Evolutionary conservation across 1,139 yeast species (phyloP).

Genomic region (Hanseniaspora gamundiae): DNA sequence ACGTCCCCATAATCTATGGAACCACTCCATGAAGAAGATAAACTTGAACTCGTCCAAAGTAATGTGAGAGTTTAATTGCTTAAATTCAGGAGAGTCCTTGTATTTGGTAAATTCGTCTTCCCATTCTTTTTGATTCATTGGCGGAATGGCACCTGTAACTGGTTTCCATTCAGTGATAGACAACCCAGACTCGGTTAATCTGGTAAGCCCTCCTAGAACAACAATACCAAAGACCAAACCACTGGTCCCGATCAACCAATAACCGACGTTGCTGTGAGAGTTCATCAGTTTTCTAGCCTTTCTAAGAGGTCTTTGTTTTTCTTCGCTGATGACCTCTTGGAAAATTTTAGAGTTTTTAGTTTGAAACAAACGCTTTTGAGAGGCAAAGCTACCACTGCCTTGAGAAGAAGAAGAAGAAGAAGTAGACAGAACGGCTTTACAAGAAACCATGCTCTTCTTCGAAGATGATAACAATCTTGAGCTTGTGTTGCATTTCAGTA

Average conservation of each 20-base stretch:
- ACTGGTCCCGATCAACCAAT: conserved; percentile 86
- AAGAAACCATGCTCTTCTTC: neutral
- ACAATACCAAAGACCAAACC: conserved; percentile 90
- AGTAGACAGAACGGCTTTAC: too few species aligned
- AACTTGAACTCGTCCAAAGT: conserved; percentile 89
- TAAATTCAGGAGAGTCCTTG: conserved; percentile 80
- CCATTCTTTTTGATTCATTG: conserved; percentile 73
- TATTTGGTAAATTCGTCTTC: conserved; percentile 71
- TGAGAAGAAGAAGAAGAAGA: too few species aligned
- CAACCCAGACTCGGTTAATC: conserved; percentile 90
- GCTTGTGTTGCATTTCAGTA: neutral
- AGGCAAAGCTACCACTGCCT: neutral
- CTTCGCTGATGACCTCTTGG: neutral
- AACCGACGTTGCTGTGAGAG: conserved; percentile 49
- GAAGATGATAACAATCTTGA: neutral
- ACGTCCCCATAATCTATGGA: conserved; percentile 86
- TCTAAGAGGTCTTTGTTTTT: neutral
- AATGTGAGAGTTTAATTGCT: conserved; percentile 79
- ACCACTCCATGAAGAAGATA: conserved; percentile 97
- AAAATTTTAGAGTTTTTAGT: neutral
- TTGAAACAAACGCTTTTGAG: neutral
- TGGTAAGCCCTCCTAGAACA: conserved; percentile 89
- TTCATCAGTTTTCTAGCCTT: conserved; percentile 16
- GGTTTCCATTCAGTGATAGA: conserved; percentile 99
- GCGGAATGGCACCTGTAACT: conserved; percentile 89